Base-by-base conservation (phyloP, 2,329 filamentous ascomycete genomes). In the Sordariomycetes sp. region DNA sequence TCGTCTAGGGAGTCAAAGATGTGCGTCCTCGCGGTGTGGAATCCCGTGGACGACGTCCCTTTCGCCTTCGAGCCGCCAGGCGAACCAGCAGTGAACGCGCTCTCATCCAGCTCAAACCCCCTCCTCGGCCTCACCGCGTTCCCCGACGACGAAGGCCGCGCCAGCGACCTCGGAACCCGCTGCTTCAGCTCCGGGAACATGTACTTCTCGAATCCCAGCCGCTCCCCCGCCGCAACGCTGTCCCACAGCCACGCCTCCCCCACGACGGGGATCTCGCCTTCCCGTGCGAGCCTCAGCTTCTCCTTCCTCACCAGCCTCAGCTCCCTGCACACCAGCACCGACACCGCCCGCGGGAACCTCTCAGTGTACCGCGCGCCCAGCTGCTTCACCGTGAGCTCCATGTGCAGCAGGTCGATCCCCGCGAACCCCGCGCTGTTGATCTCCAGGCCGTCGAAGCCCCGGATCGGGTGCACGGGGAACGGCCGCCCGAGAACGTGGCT, bases 331-430 rank as follows among this genome's bases (percentile, higher is more conserved):
- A 99, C 72, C 2, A 99, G 76, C 20, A 97, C 76, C 16, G 87
- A 90, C n/a, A 84, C 83, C 37, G 82, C 80, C 0, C 81, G 74
- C 3, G 85, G 87, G 51, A 97, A 80, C 57, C 85, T 80, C 69
- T 96, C 90, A 46, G 89, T 83, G 69, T 96, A 97, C 14, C 73
- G 83, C 12, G 87, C 94, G 8, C 94, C 91, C 60, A 96, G 79
- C 60, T 95, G 80, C 43, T 78, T 79, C 28, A 96, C 79, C 2
- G 87, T 78, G 70, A 90, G 91, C 24, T 88, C 86, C 35, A 96
- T 78, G 70, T 97, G 94, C 63, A 93, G 79, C 11, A 96, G 79
- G 65, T 97, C 90, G 58, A 96, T 86, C 8, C 89, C 88, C 11
- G 80, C 81, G 68, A 97, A 96, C 6, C 87, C 89, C 2, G 91